Base-by-base conservation (phyloP, 345 rosid genomes). In the Camelina sativa region DNA sequence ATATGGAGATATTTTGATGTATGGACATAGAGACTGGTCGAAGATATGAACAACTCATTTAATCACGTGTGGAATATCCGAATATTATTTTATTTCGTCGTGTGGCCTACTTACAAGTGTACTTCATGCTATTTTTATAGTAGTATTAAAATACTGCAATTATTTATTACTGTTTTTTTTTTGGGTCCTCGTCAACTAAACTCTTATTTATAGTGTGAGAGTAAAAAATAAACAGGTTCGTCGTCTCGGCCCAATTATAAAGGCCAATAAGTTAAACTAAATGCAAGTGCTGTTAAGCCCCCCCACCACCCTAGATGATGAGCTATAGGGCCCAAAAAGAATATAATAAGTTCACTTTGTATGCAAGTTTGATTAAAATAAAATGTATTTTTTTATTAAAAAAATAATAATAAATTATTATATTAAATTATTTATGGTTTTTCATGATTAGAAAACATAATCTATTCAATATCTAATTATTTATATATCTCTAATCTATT, bases 11-110 rank as follows among this genome's bases (percentile, higher is more conserved):
- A 65, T 65, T 65, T 55, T 65, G 5, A 43, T 73, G 50, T 22
- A 40, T 67, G 68, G 79, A 50, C 62, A 52, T 6, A 20, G 28
- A 56, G 28, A 56, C 32, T 25, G 66, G 15, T 73, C 56, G 65
- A 56, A 63, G 64, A 54, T 73, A 73, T 59, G 22, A 70, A 70
- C 65, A 69, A 4, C 17, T 60, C 28, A 48, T 74, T 51, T 50
- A 35, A 61, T 4, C 73, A 67, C 73, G 61, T 75, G 73, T 75
- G 51, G 19, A 75, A 66, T 74, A 65, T 47, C 8, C 30, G 30
- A 28, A 28, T 28, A 28, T 28, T 28, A 28, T 28, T 4, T 28
- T 28, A 28, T 28, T 4, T 28, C 5, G 30, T 28, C 30, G 30
- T 28, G 30, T 23, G 50, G 4, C 75, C 22, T 8, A 34, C 30